Evolutionary conservation across 2,329 filamentous ascomycete genomes (phyloP).

Genomic region (Monilinia fructigena): DNA sequence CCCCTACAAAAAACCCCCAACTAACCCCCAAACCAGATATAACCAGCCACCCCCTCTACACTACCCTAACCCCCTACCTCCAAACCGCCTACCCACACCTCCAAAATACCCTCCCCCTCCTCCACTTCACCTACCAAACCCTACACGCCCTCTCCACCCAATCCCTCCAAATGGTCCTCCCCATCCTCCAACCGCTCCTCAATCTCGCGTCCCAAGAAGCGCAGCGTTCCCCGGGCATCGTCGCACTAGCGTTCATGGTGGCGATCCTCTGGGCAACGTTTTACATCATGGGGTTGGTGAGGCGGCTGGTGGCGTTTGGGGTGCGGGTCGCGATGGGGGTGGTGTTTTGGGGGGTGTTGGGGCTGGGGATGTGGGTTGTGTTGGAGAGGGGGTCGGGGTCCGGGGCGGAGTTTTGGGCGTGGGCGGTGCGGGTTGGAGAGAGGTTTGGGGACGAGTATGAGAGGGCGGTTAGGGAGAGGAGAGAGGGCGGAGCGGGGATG

Average conservation of each 20-base stretch:
- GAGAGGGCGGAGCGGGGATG: constrained; percentile 31
- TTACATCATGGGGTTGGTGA: constrained; percentile 67
- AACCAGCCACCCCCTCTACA: neutral
- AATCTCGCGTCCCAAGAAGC: constrained; percentile 44
- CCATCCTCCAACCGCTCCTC: neutral
- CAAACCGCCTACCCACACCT: constrained; percentile 28
- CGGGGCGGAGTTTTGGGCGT: constrained; percentile 56
- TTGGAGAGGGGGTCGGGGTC: constrained; percentile 65
- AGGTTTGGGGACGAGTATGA: constrained; percentile 60
- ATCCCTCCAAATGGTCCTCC: neutral
- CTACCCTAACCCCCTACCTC: neutral
- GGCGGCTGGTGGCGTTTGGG: constrained; percentile 74
- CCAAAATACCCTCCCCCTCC: constrained; percentile 20
- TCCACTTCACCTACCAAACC: constrained; percentile 3
- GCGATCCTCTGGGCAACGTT: constrained; percentile 52
- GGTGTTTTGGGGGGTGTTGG: constrained; percentile 62
- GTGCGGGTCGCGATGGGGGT: constrained; percentile 63
- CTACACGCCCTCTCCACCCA: constrained; percentile 24
- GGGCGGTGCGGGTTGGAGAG: constrained; percentile 50
- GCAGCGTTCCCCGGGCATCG: too few species aligned
- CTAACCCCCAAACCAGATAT: constrained; percentile 3
- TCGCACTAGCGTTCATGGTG: too few species aligned
- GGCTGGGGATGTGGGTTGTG: constrained; percentile 54
- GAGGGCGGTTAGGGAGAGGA: constrained; percentile 46
- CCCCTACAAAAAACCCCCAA: neutral